Evolutionary conservation across 306 rosid species (phyloP).

Genomic region (Prunus mira): DNA sequence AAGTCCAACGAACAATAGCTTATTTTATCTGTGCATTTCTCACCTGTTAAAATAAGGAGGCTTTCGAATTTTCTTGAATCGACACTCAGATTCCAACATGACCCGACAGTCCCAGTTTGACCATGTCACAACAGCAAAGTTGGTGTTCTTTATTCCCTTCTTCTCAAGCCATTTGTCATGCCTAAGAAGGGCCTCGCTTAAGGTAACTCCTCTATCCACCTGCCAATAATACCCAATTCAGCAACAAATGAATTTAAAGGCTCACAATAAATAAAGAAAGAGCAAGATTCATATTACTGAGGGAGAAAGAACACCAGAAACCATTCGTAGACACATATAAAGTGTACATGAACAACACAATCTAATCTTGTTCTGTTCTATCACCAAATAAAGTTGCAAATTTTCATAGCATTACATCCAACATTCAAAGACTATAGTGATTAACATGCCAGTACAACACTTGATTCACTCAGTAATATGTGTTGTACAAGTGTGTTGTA

Average conservation of each 20-base stretch:
- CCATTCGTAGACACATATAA: neutral
- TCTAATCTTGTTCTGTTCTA: neutral
- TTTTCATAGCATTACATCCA: neutral
- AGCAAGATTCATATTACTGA: neutral
- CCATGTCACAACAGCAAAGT: slow-evolving; percentile 96
- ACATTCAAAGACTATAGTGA: neutral
- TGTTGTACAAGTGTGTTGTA: no score
- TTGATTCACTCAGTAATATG: no score
- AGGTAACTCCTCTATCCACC: slow-evolving; percentile 92
- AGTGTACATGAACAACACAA: neutral
- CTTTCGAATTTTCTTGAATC: slow-evolving; percentile 82
- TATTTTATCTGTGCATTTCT: slow-evolving; percentile 6
- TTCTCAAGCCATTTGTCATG: slow-evolving; percentile 98
- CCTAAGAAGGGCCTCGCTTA: slow-evolving; percentile 85
- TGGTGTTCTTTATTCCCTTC: slow-evolving; percentile 78
- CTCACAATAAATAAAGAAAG: neutral
- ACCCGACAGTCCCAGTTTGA: slow-evolving; percentile 93
- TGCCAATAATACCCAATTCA: slow-evolving; percentile 33
- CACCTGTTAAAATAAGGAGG: slow-evolving; percentile 94
- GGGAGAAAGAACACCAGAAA: neutral
- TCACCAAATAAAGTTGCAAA: neutral
- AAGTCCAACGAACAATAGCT: slow-evolving; percentile 9
- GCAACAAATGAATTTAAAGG: slow-evolving; percentile 15
- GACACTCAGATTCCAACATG: slow-evolving; percentile 95
- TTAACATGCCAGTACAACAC: no score